These are phyloP conservation scores for Polygonum maritimum DNA, from an alignment of 148 eudicot genomes.

Conservation along the genomic window DNA sequence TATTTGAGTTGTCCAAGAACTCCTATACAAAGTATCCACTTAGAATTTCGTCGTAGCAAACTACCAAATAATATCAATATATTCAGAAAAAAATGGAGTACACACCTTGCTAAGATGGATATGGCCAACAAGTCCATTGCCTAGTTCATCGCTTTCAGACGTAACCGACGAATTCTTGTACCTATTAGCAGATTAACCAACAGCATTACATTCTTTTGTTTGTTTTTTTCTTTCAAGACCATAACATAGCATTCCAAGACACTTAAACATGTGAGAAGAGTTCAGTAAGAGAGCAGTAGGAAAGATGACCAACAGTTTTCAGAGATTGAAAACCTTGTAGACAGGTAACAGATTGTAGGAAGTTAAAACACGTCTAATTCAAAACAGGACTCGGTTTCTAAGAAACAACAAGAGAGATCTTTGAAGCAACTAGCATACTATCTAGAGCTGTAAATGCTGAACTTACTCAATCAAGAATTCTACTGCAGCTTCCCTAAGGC, in stretches of 20 bases:
- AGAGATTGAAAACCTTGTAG: background rate
- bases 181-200: slow-evolving; percentile 27
- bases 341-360: background rate
- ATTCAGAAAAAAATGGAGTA: background rate
- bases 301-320: background rate
- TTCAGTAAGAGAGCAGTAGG: background rate
- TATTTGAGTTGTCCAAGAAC: slow-evolving; percentile 34
- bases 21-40: slow-evolving; percentile 24
- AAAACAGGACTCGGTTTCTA: no score
- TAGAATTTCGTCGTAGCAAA: background rate
- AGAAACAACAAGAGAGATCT: background rate
- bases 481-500: slow-evolving; percentile 72
- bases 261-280: background rate
- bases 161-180: slow-evolving; percentile 35
- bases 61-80: background rate
- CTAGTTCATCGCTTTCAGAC: slow-evolving; percentile 40
- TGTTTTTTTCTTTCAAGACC: background rate
- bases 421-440: background rate
- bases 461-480: slow-evolving; percentile 82
- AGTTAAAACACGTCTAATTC: no score
- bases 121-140: slow-evolving; percentile 74
- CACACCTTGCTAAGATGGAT: slow-evolving; percentile 85
- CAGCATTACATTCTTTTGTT: background rate
- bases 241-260: background rate
- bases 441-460: background rate